Conservation (phyloP, 2,329 filamentous ascomycete species). For the Cladosporium sp. region DNA sequence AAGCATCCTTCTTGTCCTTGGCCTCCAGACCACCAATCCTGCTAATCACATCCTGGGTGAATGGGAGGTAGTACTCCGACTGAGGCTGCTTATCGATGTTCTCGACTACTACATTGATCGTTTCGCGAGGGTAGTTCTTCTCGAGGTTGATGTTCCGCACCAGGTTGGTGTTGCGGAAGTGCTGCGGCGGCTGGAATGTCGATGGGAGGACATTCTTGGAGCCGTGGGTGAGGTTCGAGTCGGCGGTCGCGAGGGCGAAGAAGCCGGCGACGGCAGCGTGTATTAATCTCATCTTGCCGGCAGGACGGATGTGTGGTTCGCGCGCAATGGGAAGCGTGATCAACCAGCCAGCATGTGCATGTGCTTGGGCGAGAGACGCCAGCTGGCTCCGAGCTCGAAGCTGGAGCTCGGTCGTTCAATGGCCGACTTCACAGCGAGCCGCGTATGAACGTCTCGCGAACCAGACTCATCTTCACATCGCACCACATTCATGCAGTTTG, state of each 20-base stretch:
- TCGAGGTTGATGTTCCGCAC: constrained; percentile 88
- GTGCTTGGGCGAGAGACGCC: not conserved
- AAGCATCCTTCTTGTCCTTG: constrained; percentile 79
- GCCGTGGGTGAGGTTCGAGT: constrained; percentile 55
- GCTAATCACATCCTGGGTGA: constrained; percentile 70
- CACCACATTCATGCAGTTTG: not conserved
- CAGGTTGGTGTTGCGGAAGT: constrained; percentile 90
- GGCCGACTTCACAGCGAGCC: not conserved
- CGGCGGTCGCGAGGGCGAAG: constrained; percentile 56
- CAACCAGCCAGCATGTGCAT: not conserved
- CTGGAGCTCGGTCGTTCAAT: constrained; percentile 5
- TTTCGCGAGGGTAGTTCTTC: constrained; percentile 86
- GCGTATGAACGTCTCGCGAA: not conserved
- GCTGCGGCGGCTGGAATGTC: constrained; percentile 76
- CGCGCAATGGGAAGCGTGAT: not conserved
- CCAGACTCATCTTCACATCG: not conserved
- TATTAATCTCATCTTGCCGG: constrained; percentile 27
- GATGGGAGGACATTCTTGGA: constrained; percentile 46
- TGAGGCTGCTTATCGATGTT: constrained; percentile 77
- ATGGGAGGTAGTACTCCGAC: constrained; percentile 86
- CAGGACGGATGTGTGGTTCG: constrained; percentile 6
- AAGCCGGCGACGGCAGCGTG: constrained; percentile 37
- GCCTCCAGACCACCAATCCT: constrained; percentile 84
- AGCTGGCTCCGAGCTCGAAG: not conserved
- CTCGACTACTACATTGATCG: constrained; percentile 89